A percentile compares a stretch with the other conserved stretches of the same genome.
These are phyloP conservation scores for Acacia confusa DNA, from an alignment of 306 rosid genomes.

Conservation along the genomic window DNA sequence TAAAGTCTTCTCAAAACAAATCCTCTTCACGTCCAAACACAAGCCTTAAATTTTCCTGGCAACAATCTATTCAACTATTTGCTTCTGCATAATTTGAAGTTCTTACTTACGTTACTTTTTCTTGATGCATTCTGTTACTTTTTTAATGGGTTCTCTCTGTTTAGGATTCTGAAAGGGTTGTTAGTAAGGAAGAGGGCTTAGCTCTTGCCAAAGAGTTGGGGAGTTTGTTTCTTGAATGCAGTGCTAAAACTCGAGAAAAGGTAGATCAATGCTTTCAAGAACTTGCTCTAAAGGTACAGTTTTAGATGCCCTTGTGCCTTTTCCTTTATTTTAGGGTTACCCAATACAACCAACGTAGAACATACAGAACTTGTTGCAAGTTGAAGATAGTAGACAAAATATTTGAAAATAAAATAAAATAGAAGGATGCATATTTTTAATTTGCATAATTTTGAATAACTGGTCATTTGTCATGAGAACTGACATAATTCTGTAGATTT, in stretches of 20 bases:
- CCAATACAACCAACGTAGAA: not conserved
- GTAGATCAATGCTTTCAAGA: slow-evolving; percentile 93
- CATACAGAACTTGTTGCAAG: not conserved
- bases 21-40: not conserved
- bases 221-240: slow-evolving; percentile 78
- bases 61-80: not conserved
- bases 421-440: not conserved
- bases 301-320: slow-evolving; percentile 1
- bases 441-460: not conserved
- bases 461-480: not conserved
- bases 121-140: not conserved
- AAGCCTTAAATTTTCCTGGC: slow-evolving; percentile 6
- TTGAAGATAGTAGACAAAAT: not conserved
- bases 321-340: not conserved
- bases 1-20: not conserved
- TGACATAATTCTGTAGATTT: not conserved
- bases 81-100: not conserved
- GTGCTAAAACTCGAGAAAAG: slow-evolving; percentile 91
- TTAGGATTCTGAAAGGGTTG: slow-evolving; percentile 88
- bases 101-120: not conserved
- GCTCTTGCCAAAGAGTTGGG: slow-evolving; percentile 88
- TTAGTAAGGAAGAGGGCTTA: slow-evolving; percentile 87
- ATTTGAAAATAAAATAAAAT: not conserved
- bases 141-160: slow-evolving; percentile 4
- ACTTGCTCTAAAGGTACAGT: slow-evolving; percentile 82